Evolutionary conservation across 208 protist species (phyloP).

Genomic region (Trypanosomatidae sp.): DNA sequence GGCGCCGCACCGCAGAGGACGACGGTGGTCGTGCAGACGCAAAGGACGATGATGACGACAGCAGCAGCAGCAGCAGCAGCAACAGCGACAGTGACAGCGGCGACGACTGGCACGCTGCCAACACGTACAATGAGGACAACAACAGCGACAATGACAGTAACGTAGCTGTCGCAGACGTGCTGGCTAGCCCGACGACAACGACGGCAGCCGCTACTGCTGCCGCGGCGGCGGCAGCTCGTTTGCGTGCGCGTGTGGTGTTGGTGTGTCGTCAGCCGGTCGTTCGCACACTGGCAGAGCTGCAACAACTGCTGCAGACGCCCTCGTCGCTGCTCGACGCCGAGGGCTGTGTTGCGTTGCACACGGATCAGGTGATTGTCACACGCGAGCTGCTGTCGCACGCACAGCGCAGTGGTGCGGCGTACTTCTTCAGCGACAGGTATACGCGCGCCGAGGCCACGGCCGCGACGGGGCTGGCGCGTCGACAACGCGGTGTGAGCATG

Average conservation of each 20-base stretch:
- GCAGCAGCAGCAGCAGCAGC: too few species aligned
- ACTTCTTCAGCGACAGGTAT: slow-evolving; percentile 65
- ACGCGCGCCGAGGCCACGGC: slow-evolving; percentile 6
- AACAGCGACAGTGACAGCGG: too few species aligned
- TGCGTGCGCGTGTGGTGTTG: slow-evolving; percentile 10
- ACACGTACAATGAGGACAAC: too few species aligned
- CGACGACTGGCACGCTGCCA: too few species aligned
- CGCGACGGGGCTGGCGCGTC: too few species aligned
- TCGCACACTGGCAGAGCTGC: slow-evolving; percentile 30
- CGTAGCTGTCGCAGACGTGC: neutral
- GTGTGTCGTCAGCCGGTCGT: slow-evolving; percentile 42
- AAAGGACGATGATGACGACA: too few species aligned
- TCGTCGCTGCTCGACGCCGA: slow-evolving; percentile 37
- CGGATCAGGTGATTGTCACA: slow-evolving; percentile 55
- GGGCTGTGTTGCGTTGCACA: slow-evolving; percentile 75
- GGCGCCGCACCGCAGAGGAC: neutral
- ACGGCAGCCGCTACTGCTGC: neutral
- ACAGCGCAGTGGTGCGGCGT: slow-evolving; percentile 35
- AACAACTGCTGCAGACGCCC: slow-evolving; percentile 32
- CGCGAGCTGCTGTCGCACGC: slow-evolving; percentile 22
- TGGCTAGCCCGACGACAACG: neutral
- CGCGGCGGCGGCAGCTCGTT: neutral
- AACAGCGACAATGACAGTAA: neutral
- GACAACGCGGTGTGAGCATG: too few species aligned
- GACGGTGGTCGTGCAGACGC: too few species aligned